Base-by-base conservation (phyloP, 1,139 yeast genomes). In the Magnusiomyces paraingens region DNA sequence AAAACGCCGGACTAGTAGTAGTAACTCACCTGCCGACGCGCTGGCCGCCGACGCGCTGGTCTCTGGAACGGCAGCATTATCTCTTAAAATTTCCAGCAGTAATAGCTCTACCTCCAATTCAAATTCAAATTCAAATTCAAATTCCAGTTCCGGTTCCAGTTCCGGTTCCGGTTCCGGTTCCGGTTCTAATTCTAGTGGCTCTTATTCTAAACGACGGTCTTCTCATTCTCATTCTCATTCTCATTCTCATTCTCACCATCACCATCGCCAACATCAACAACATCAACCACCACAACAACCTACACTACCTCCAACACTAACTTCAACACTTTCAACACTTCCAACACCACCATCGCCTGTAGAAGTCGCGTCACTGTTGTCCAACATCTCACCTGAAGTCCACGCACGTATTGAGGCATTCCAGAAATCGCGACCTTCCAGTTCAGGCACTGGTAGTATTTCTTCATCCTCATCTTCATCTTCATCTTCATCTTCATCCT, bases 341-440 rank as follows among this genome's bases (percentile, higher is more conserved):
- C 20, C 56, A 11, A 26, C 46, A 5, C 44, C 47, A n/a, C 56
- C 57, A 1, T 54, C 58, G 12, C 56, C 57, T 12, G 58, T 57
- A 2, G 49, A 47, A 26, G 52, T 55, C n/a, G 58, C 57, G 1
- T 52, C 49, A 40, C 42, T 55, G 11, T 49, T 56, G 50, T 59
- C 58, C 18, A 64, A 62, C 55, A 70, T 73, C 53, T 84, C 67
- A 1, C 82, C 87, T 14, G 88, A 83, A 59, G 77, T 85, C 53
- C 93, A 85, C 68, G 94, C 93, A 1, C 73, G 89, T 59, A 74
- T 86, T 50, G 70, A 84, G 69, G 91, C 91, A 0, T 84, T 85
- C 61, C 93, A 85, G 65, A 51, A 54, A 15, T 41, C 55, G 26
- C 57, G 60, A 15, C 43, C 32, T 21, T 39, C 54, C 55, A 26